Evolutionary conservation across 1,139 yeast genomes (phyloP).

Genomic region (Hansenula anomala): DNA sequence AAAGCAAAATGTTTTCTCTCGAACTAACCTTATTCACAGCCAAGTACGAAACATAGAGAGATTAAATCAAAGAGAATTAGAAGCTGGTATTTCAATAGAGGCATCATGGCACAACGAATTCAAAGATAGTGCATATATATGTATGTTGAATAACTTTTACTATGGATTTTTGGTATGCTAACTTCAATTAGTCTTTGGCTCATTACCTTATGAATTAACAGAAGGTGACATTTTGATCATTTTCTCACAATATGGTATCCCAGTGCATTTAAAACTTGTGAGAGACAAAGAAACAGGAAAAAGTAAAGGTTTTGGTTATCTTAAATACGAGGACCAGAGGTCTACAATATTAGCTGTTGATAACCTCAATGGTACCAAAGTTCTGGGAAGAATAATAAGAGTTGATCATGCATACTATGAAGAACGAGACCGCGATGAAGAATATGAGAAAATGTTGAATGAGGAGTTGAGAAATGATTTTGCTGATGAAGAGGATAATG

Average conservation of each 20-base stretch:
- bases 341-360: constrained; percentile 86
- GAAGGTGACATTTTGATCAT: constrained; percentile 74
- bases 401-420: constrained; percentile 79
- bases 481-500: constrained; percentile 1
- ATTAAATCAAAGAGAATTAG: constrained; percentile 66
- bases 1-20: too few species aligned
- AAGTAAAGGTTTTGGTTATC: constrained; percentile 73
- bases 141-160: too few species aligned
- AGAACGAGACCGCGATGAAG: constrained; percentile 46
- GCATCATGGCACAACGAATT: constrained; percentile 93
- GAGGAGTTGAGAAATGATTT: constrained; percentile 2
- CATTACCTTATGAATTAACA: constrained; percentile 57
- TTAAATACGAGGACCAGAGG: constrained; percentile 78
- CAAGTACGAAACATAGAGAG: constrained; percentile 43
- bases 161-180: too few species aligned
- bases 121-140: constrained; percentile 60
- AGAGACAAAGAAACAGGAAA: constrained; percentile 66
- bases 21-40: constrained; percentile 2
- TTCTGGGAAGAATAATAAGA: constrained; percentile 53
- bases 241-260: constrained; percentile 88
- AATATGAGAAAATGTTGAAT: constrained; percentile 23
- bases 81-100: constrained; percentile 47
- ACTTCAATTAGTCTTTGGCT: constrained; percentile 53
- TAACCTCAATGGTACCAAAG: constrained; percentile 69
- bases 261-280: constrained; percentile 70